Evolutionary conservation across 352 stramenopile genomes (phyloP).

Genomic region (Lagenidium giganteum): DNA sequence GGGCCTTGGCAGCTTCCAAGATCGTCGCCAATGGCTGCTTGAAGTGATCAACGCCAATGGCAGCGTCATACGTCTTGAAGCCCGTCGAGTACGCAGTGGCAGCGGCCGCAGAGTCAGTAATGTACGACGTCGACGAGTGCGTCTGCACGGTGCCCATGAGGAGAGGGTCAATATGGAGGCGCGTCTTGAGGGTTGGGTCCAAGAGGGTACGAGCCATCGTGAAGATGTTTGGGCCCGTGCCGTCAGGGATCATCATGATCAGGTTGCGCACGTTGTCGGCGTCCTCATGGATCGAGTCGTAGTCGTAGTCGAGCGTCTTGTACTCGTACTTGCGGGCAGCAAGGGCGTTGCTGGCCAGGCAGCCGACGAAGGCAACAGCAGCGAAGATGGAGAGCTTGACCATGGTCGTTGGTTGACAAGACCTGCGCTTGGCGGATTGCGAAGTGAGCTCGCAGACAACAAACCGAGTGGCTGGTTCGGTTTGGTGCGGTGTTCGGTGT

Average conservation of each 20-base stretch:
- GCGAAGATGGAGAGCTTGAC: constrained; percentile 28
- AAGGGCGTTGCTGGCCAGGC: constrained; percentile 18
- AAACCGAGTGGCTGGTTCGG: no score
- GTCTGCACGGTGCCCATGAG: constrained; percentile 55
- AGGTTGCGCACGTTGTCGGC: constrained; percentile 34
- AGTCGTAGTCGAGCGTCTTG: constrained; percentile 61
- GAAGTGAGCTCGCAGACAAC: no score
- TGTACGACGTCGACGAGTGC: constrained; percentile 55
- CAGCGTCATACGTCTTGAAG: constrained; percentile 63
- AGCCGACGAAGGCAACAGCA: constrained; percentile 19
- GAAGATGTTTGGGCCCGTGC: constrained; percentile 62
- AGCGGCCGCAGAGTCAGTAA: constrained; percentile 55
- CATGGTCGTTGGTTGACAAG: constrained; percentile 9
- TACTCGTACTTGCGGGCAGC: constrained; percentile 35
- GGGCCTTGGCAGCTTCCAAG: constrained; percentile 54
- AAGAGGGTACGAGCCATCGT: constrained; percentile 47
- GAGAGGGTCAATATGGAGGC: constrained; percentile 54
- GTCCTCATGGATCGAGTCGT: constrained; percentile 46
- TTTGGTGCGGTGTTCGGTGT: no score
- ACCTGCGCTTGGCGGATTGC: constrained; percentile 9
- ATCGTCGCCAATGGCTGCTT: constrained; percentile 53
- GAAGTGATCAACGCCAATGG: constrained; percentile 51
- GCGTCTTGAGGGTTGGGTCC: constrained; percentile 43
- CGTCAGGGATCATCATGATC: constrained; percentile 75
- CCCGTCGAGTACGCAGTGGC: constrained; percentile 51